Evolutionary conservation across 2,329 filamentous ascomycete genomes (phyloP).

Genomic region (Aspergillus unguis): DNA sequence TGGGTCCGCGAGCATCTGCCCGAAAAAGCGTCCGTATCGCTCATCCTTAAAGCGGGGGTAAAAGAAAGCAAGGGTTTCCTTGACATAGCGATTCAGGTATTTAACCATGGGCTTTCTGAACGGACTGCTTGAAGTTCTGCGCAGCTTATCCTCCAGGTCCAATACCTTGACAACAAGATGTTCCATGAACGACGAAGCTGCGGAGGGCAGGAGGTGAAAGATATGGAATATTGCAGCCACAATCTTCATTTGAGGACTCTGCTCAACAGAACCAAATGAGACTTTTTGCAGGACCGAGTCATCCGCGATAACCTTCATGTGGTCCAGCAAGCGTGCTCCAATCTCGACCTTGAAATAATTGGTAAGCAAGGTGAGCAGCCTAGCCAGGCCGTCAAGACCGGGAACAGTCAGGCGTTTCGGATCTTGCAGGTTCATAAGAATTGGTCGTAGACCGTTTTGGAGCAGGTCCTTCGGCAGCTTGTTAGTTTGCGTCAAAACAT

Average conservation of each 20-base stretch:
- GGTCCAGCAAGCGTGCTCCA: conserved; percentile 84
- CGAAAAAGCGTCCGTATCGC: conserved; percentile 84
- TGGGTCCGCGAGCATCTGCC: conserved; percentile 74
- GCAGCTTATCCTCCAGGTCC: conserved; percentile 77
- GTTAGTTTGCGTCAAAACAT: conserved; percentile 80
- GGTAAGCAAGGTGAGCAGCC: conserved; percentile 83
- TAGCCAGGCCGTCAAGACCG: conserved; percentile 84
- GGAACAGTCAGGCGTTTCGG: conserved; percentile 84
- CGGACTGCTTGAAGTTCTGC: conserved; percentile 84
- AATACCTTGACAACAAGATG: conserved; percentile 86
- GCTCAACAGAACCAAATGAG: conserved; percentile 92
- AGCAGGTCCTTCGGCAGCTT: conserved; percentile 94
- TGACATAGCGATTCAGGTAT: conserved; percentile 89
- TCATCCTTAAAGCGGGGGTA: conserved; percentile 76
- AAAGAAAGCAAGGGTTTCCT: conserved; percentile 80
- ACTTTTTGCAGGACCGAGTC: conserved; percentile 76
- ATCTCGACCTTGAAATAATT: conserved; percentile 99
- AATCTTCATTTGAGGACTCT: conserved; percentile 88
- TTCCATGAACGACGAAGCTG: conserved; percentile 87
- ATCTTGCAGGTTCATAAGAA: conserved; percentile 94
- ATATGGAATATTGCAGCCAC: conserved; percentile 94
- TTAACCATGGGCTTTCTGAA: conserved; percentile 88
- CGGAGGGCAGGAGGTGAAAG: conserved; percentile 89
- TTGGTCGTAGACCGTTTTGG: conserved; percentile 88
- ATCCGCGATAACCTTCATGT: conserved; percentile 87